These are phyloP conservation scores for Tetrahymena elliotti DNA, from an alignment of 73 alveolate genomes.

Conservation along the genomic window DNA sequence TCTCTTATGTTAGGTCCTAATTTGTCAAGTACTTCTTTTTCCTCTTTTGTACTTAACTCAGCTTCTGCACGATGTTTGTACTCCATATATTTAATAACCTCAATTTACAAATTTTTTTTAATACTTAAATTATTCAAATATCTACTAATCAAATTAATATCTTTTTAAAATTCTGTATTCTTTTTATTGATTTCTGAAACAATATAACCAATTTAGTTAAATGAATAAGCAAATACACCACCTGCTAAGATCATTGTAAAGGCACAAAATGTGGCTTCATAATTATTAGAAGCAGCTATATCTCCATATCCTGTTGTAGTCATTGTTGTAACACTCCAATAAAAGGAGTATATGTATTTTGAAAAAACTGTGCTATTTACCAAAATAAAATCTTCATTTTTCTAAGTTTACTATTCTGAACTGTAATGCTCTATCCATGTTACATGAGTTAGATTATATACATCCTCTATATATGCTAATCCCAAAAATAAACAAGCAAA, in stretches of 20 bases:
- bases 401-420: neutral
- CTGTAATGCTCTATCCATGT: neutral
- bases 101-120: neutral
- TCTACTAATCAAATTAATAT: neutral
- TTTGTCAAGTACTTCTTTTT: neutral
- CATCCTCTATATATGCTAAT: neutral
- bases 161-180: neutral
- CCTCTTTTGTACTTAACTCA: neutral
- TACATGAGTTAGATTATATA: neutral
- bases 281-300: constrained; percentile 17
- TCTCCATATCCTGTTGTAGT: constrained; percentile 44
- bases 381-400: neutral
- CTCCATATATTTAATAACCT: neutral
- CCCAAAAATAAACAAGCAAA: neutral
- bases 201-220: constrained; percentile 27
- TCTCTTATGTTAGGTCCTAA: neutral
- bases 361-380: neutral
- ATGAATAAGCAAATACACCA: constrained; percentile 35
- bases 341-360: constrained; percentile 11
- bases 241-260: constrained; percentile 18
- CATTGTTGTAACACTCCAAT: constrained; percentile 43
- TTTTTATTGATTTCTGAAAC: neutral
- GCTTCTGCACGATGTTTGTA: neutral
- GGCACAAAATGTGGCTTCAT: neutral
- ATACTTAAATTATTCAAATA: neutral